Evolutionary conservation across 495 filamentous ascomycete species (phyloP).

Genomic region (Penicillium daleae): DNA sequence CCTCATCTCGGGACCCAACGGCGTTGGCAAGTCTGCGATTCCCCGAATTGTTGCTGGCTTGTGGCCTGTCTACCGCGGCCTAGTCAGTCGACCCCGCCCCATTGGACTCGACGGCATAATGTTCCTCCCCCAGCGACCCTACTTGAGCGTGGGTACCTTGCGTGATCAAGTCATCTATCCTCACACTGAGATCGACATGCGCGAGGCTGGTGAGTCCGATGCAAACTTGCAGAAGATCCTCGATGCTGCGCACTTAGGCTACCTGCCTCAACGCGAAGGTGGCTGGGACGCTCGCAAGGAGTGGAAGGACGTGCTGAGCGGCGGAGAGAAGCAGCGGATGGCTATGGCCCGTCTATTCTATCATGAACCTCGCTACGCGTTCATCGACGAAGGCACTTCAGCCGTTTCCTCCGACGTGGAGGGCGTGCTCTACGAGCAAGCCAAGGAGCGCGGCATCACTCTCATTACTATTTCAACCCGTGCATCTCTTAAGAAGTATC

Average conservation of each 20-base stretch:
- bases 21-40: conserved; percentile 90
- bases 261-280: conserved; percentile 88
- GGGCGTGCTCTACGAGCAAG: conserved; percentile 87
- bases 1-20: conserved; percentile 93
- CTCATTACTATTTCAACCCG: conserved; percentile 93
- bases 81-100: conserved; percentile 81
- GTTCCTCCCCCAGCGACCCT: conserved; percentile 95
- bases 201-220: conserved; percentile 74
- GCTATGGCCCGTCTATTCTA: conserved; percentile 88
- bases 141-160: conserved; percentile 91
- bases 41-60: conserved; percentile 88
- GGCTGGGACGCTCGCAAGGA: conserved; percentile 97
- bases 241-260: conserved; percentile 82
- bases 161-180: conserved; percentile 98
- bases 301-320: conserved; percentile 96
- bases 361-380: conserved; percentile 90
- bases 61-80: conserved; percentile 93
- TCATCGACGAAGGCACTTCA: conserved; percentile 94
- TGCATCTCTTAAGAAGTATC: conserved; percentile 91
- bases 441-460: conserved; percentile 90
- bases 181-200: conserved; percentile 93
- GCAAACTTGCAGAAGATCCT: conserved; percentile 73
- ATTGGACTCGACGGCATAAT: conserved; percentile 91
- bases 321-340: conserved; percentile 98
- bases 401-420: conserved; percentile 95